These are phyloP conservation scores for Neonothopanus nambi DNA, from an alignment of 1,284 basidiomycete species.

Conservation along the genomic window DNA sequence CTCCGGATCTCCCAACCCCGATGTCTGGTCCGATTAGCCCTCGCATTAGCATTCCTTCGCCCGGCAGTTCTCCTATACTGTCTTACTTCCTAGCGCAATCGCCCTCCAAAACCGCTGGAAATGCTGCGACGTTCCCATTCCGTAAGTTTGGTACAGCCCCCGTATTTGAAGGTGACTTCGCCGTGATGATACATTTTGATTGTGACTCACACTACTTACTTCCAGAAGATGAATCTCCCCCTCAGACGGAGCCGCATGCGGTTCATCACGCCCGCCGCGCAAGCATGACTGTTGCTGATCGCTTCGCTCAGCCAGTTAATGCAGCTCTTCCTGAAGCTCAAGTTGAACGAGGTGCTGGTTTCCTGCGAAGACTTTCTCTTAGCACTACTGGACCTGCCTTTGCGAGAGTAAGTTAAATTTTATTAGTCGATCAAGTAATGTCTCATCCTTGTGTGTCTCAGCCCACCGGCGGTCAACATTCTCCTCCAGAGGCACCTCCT, in stretches of 20 bases:
- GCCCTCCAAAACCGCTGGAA: slow-evolving; percentile 40
- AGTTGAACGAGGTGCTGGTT: slow-evolving; percentile 62
- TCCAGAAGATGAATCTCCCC: slow-evolving; percentile 39
- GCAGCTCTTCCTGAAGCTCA: slow-evolving; percentile 44
- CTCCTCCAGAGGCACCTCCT: slow-evolving; percentile 48
- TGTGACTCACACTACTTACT: not conserved
- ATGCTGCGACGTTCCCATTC: slow-evolving; percentile 58
- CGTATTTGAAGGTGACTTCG: slow-evolving; percentile 58
- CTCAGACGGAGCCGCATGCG: slow-evolving; percentile 46
- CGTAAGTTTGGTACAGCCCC: slow-evolving; percentile 53
- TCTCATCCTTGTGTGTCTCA: slow-evolving; percentile 17
- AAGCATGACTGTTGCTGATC: slow-evolving; percentile 46
- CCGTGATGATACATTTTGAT: not conserved
- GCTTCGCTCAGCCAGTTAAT: slow-evolving; percentile 43
- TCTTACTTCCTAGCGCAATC: slow-evolving; percentile 67
- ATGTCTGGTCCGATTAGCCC: slow-evolving; percentile 34
- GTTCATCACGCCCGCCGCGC: slow-evolving; percentile 50
- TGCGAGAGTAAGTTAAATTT: slow-evolving; percentile 46
- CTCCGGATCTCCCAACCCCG: slow-evolving; percentile 49
- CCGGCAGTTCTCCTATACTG: slow-evolving; percentile 66
- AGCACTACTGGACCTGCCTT: slow-evolving; percentile 45
- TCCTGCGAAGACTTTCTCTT: slow-evolving; percentile 71
- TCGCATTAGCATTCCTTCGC: slow-evolving; percentile 51
- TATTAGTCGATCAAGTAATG: slow-evolving; percentile 2
- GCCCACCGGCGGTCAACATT: slow-evolving; percentile 10